Evolutionary conservation across 768 basidiomycete species (phyloP), one percentile per base, ranked within the genome.

Genomic region (Clavulina sp.): DNA sequence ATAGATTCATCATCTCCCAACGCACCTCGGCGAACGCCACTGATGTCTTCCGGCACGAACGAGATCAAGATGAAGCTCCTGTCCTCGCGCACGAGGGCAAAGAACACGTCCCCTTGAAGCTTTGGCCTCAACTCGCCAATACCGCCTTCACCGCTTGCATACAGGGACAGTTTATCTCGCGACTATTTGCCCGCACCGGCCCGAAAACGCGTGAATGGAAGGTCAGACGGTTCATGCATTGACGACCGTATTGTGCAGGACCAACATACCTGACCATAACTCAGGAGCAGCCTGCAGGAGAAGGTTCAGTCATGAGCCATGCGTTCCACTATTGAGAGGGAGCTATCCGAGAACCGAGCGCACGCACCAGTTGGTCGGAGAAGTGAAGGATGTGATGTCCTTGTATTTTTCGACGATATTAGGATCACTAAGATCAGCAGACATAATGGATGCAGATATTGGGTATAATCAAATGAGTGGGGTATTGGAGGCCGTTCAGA

Each of bases 1-100:
- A 24, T 24, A 46, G 9, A 9, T 9, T 9, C 19, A 38, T 46
- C 43, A n/a, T n/a, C n/a, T n/a, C 16, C 9, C 18, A 18, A 49
- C 53, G n/a, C 52, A 54, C 53, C 53, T 41, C 53, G 19, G 18
- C 52, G 28, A 6, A 54, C 53, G 4, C 53, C 53, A 29, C 51
- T 54, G 4, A 54, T 29, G n/a, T 28, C 53, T 33, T 54, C 53
- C 23, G 53, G 53, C 5, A 54, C 51, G 31, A 52, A 54, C 19
- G 53, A 36, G 23, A 54, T 41, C 24, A 54, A 21, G 21, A 53
- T 48, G 29, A 54, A 54, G 41, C 28, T 43, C 6, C 48, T 23
- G 4, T 41, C 52, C 34, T 54, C 53, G 23, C 53, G 53, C 21
- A 31, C 21, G 26, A 54, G 53, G 19, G 28, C 53, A 36, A 54